phyloP scores from a whole-genome alignment of 345 rosid genomes.

The Kandelia obovata region DNA sequence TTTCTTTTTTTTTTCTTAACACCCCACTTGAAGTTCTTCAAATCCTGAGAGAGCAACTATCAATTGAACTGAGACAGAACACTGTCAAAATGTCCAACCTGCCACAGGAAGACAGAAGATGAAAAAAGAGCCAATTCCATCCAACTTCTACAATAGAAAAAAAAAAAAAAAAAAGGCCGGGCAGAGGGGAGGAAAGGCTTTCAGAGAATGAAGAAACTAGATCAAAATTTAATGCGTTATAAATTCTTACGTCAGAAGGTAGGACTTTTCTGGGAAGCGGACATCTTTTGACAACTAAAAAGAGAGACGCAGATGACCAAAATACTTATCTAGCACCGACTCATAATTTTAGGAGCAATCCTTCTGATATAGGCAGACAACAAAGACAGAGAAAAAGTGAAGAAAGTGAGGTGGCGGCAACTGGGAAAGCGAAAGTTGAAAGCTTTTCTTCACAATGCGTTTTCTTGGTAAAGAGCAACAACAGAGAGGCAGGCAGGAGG shows the following conservation, averaged over 20 bases:
- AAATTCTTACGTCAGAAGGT: slow-evolving; percentile 2
- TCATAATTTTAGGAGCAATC: slow-evolving; percentile 28
- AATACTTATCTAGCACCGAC: slow-evolving; percentile 47
- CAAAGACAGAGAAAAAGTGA: slow-evolving; percentile 27
- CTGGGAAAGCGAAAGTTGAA: slow-evolving; percentile 23
- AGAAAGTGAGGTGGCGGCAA: slow-evolving; percentile 5
- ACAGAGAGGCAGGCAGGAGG: slow-evolving; percentile 6
- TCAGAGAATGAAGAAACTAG: neutral
- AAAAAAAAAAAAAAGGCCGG: fast-evolving
- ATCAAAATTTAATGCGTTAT: neutral
- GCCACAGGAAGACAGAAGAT: neutral
- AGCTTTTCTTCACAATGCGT: slow-evolving; percentile 5
- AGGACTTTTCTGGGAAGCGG: slow-evolving; percentile 14
- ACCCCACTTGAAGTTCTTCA: neutral
- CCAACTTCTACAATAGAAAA: neutral
- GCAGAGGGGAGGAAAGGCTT: neutral
- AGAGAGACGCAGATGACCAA: slow-evolving; percentile 17
- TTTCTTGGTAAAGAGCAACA: neutral
- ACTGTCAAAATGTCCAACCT: neutral
- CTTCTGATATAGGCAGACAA: slow-evolving; percentile 34
- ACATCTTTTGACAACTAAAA: slow-evolving; percentile 40
- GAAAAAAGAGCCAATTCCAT: neutral
- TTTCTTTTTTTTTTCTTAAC: neutral
- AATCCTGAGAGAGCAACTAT: neutral
- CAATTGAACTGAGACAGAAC: neutral